Evolutionary conservation across 2,329 filamentous ascomycete genomes (phyloP).

Genomic region (Fusarium staphyleae): DNA sequence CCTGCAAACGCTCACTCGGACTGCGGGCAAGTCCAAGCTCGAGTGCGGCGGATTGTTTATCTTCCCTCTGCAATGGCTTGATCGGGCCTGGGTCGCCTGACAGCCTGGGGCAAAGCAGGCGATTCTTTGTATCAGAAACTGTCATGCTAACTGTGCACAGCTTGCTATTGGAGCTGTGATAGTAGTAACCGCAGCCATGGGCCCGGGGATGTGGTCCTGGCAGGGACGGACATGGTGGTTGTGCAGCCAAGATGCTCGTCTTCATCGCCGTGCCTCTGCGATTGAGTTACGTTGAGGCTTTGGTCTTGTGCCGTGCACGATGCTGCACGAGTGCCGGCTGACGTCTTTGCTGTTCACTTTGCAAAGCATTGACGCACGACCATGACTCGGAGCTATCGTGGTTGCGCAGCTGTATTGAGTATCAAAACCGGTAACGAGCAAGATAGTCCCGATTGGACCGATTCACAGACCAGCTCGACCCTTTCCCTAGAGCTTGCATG

Average conservation of each 20-base stretch:
- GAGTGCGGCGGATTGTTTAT: constrained; percentile 21
- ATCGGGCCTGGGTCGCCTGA: constrained; percentile 31
- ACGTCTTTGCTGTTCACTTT: constrained; percentile 24
- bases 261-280: constrained; percentile 9
- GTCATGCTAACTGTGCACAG: constrained; percentile 19
- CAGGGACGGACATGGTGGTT: constrained; percentile 29
- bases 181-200: constrained; percentile 27
- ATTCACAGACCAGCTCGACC: constrained; percentile 19
- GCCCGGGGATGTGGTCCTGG: constrained; percentile 36
- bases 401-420: constrained; percentile 24
- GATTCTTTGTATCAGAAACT: constrained; percentile 22
- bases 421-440: constrained; percentile 29
- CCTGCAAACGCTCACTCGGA: constrained; percentile 29
- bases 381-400: constrained; percentile 35
- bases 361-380: constrained; percentile 23
- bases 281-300: constrained; percentile 26
- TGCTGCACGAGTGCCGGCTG: constrained; percentile 32
- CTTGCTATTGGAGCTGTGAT: constrained; percentile 22
- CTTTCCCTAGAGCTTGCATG: constrained; percentile 28
- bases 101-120: constrained; percentile 22
- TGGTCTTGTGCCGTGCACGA: constrained; percentile 29
- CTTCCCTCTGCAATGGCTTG: constrained; percentile 23
- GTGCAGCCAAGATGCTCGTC: constrained; percentile 16
- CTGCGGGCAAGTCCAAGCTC: constrained; percentile 34
- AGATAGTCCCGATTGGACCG: constrained; percentile 37